Evolutionary conservation across 1,139 yeast genomes (phyloP), one percentile per base, ranked within the genome.

Genomic region (Candida sp.): DNA sequence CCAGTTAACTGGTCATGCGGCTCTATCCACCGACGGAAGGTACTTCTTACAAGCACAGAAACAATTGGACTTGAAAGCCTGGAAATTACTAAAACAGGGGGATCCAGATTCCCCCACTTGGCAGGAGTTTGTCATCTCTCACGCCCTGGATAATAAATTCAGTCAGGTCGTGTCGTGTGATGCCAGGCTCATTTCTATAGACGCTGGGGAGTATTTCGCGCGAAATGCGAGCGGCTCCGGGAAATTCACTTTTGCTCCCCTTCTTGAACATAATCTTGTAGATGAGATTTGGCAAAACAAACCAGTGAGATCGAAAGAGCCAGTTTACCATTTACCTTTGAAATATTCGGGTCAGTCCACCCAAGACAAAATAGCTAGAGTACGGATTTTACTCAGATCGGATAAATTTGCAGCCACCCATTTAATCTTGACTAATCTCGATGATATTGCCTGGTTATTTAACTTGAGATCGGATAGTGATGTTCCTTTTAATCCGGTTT

Each of bases 381-480:
- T 72, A 6, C 58, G 77, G 23, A 41, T 48, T 4, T 46, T 53
- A 4, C 55, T 72, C 60, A 45, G 42, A 4, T 45, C 50, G 2
- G 38, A 43, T 2, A 51, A 52, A 6, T 44, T 48, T 21, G 45
- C 52, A 5, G 61, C 61, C 0, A 52, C 67, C 3, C 67, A 62
- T 45, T 56, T 71, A 41, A 52, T 79, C 5, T 60, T 76, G 3
- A 65, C 73, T 8, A 73, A 75, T 19, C 58, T 79, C 25, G 83
- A 79, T 55, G 81, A 78, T 41, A 62, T 78, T 42, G 82, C 82
- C 1, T 79, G 83, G 83, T 56, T 79, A 36, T 66, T 79, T 42
- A 79, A 79, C 48, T 57, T 78, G 41, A 62, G 84, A 41, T 60
- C 73, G 19, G 77, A 73, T 43, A 54, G 62, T 15, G 77, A 74